These are phyloP conservation scores for Rhizopus sp. DNA, from an alignment of 371 early-diverging fungal genomes.

Conservation along the genomic window DNA sequence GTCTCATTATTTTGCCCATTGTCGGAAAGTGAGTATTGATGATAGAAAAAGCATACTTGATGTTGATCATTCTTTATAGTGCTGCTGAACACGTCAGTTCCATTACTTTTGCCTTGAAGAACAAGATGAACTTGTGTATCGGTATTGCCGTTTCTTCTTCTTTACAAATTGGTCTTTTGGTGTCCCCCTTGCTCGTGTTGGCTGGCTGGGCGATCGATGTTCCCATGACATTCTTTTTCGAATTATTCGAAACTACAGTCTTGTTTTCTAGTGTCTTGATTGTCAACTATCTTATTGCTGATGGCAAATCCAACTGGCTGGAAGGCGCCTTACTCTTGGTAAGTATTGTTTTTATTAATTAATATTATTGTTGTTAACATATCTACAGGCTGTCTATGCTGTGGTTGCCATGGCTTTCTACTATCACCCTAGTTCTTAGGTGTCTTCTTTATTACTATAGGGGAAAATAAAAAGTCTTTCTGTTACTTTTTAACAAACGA, in stretches of 20 bases:
- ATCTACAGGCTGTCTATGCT: conserved; percentile 53
- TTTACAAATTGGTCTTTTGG: conserved; percentile 88
- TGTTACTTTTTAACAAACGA: too few species aligned
- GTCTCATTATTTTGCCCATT: conserved; percentile 84
- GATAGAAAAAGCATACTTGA: conserved; percentile 33
- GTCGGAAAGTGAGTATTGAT: conserved; percentile 63
- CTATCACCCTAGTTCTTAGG: conserved; percentile 45
- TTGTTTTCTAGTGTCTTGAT: conserved; percentile 83
- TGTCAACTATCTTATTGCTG: conserved; percentile 77
- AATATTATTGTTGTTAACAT: neutral
- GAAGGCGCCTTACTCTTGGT: conserved; percentile 80
- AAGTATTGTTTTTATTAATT: conserved; percentile 5
- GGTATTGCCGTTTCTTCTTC: conserved; percentile 87
- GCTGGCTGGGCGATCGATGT: conserved; percentile 82
- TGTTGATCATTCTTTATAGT: conserved; percentile 21
- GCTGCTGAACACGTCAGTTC: conserved; percentile 75
- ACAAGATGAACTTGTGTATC: conserved; percentile 90
- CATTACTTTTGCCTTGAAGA: conserved; percentile 78
- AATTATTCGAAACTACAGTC: conserved; percentile 79
- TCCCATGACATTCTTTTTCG: conserved; percentile 81
- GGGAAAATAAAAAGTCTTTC: too few species aligned
- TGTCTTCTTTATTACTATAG: too few species aligned
- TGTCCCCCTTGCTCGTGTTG: conserved; percentile 83
- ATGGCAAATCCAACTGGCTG: conserved; percentile 80
- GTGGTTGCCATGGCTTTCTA: conserved; percentile 79